phyloP scores from a whole-genome alignment of 169 alveolate genomes.

The Eimeria nieschulzi region DNA sequence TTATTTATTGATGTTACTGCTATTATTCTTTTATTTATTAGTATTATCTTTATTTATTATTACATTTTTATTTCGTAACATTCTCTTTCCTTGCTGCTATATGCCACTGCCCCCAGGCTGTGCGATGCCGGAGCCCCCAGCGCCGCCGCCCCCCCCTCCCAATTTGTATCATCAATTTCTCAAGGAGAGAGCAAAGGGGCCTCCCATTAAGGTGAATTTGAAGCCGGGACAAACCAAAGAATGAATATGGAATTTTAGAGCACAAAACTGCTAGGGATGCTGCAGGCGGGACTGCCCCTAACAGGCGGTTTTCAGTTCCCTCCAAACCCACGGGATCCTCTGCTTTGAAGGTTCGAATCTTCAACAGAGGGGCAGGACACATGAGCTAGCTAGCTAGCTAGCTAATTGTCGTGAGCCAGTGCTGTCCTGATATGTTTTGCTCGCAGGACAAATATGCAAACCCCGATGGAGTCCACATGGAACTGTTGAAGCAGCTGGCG shows the following conservation, averaged over 20 bases:
- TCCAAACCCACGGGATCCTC: neutral
- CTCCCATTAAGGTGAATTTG: constrained; percentile 17
- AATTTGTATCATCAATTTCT: constrained; percentile 7
- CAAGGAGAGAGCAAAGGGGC: constrained; percentile 28
- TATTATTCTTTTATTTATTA: neutral
- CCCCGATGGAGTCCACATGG: neutral
- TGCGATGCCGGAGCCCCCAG: constrained; percentile 60
- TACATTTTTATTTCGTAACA: neutral
- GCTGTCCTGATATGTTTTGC: neutral
- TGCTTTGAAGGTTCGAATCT: neutral
- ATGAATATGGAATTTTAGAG: too few species aligned
- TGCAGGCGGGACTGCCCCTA: neutral
- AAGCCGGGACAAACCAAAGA: too few species aligned
- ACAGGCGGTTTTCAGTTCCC: neutral
- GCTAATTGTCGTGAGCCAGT: neutral
- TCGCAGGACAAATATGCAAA: neutral
- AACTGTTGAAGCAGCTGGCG: neutral
- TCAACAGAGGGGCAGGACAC: too few species aligned
- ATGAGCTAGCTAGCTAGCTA: neutral
- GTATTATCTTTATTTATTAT: neutral
- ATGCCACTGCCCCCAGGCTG: neutral
- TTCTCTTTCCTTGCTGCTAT: neutral
- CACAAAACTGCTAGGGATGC: neutral
- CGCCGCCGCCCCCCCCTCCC: constrained; percentile 43
- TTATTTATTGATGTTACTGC: neutral